Base-by-base conservation (phyloP, 345 rosid species). In the Ailanthus altissimus region DNA sequence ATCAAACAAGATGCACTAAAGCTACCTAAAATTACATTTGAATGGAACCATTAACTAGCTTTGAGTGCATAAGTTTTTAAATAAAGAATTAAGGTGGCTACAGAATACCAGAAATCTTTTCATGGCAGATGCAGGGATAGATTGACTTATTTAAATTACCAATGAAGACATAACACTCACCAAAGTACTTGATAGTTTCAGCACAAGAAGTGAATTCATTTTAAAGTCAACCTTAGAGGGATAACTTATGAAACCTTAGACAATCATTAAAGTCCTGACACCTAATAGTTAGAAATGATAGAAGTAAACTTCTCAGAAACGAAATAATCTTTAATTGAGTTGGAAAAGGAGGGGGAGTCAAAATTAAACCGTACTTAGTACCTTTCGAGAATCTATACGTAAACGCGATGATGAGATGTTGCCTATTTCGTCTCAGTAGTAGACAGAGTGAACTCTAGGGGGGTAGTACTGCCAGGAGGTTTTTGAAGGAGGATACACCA, bases 391-490 rank as follows among this genome's bases (percentile, higher is more conserved):
- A 75, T 85, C 93, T n/a, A 87, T 81, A 75, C 95, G 96, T 64
- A 95, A 86, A 79, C 85, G 97, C 58, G 99, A 95, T 20, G 94
- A 85, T 38, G 99, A 95, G 85, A 95, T 90, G 86, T 93, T 93
- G 73, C 99, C 99, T 12, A 97, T 97, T 58, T 86, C 89, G 84
- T 97, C 99, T 67, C 99, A 86, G 80, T 92, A 94, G 86, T 97
- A 97, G 66, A 93, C 98, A 75, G 98, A 94, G 84, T 92, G 97
- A 74, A 94, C 99, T 73, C 89, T 88, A 67, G 98, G 98, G 98
- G 21, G 99, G 99, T 49, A 97, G 89, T 71, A 87, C 86, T 80
- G 93, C 97, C 74, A 94, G 81, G 73, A 97, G 96, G 77, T 79
- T 83, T 78, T 77, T 90, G 84, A 97, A 91, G n/a, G 99, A 97